phyloP scores from a whole-genome alignment of 306 rosid genomes.

The Castanea crenata region DNA sequence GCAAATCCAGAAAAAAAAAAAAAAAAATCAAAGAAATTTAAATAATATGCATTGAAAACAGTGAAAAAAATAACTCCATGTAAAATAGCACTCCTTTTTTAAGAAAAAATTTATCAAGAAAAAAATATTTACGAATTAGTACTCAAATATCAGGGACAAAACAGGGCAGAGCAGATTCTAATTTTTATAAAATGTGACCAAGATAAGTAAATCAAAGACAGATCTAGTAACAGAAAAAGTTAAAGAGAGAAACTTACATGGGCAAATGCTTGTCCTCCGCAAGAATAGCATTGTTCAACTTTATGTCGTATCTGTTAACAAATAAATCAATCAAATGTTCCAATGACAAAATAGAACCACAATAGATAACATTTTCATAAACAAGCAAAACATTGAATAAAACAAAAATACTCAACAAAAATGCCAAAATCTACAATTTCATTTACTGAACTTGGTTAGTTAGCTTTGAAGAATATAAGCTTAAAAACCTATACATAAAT shows the following conservation, averaged over 20 bases:
- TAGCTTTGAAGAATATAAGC: background rate
- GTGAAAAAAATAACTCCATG: background rate
- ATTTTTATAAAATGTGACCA: background rate
- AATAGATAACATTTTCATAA: background rate
- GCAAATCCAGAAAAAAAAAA: too few relatives aligned
- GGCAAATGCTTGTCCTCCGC: conserved; percentile 91
- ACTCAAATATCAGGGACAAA: background rate
- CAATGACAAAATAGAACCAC: background rate
- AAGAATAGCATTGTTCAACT: conserved; percentile 81
- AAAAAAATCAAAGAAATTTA: background rate
- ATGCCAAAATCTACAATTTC: background rate
- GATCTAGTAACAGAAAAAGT: conserved; percentile 6
- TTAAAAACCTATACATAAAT: background rate
- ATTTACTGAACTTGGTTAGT: background rate
- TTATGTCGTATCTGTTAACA: conserved; percentile 58
- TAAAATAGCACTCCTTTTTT: background rate
- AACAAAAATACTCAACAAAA: background rate
- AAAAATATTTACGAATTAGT: background rate
- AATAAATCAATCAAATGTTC: background rate
- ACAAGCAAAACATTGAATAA: background rate
- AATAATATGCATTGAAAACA: background rate
- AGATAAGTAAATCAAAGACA: background rate
- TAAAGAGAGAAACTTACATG: conserved; percentile 40
- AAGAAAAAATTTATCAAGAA: too few relatives aligned
- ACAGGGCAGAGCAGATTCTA: background rate